A percentile compares a stretch with the other conserved stretches of the same genome.
Evolutionary conservation across 2,329 filamentous ascomycete genomes (phyloP).

Genomic region (Epichloe hybrida): DNA sequence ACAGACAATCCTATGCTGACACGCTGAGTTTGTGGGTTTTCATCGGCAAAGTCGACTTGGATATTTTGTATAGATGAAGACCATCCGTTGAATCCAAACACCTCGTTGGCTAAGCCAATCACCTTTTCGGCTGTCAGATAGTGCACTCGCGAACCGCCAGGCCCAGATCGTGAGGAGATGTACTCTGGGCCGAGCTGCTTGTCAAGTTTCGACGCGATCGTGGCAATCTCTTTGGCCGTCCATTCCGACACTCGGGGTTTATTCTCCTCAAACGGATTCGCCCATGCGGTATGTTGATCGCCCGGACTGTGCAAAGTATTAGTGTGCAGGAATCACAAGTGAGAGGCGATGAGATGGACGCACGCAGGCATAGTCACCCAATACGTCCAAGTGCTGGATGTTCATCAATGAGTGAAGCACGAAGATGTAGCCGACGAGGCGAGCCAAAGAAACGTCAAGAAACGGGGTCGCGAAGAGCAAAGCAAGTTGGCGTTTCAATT

Average conservation of each 20-base stretch:
- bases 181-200: conserved; percentile 94
- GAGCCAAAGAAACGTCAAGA: not conserved
- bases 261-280: conserved; percentile 72
- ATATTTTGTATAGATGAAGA: conserved; percentile 91
- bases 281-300: conserved; percentile 44
- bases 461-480: not conserved
- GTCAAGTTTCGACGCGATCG: conserved; percentile 72
- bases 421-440: not conserved
- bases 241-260: conserved; percentile 61
- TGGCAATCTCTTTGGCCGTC: conserved; percentile 82
- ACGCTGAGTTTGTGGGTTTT: conserved; percentile 62
- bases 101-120: conserved; percentile 86
- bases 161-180: conserved; percentile 73
- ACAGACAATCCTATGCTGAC: conserved; percentile 80
- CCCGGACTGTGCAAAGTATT: conserved; percentile 39
- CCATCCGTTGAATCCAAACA: conserved; percentile 97
- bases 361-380: conserved; percentile 29
- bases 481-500: not conserved
- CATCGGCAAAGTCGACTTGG: conserved; percentile 90
- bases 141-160: conserved; percentile 74
- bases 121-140: conserved; percentile 95
- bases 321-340: conserved; percentile 4
- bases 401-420: not conserved
- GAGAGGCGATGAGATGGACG: conserved; percentile 11
- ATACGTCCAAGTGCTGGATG: not conserved